Evolutionary conservation across 768 basidiomycete species (phyloP), one percentile per base, ranked within the genome.

Genomic region (Rhodotorula graminis): DNA sequence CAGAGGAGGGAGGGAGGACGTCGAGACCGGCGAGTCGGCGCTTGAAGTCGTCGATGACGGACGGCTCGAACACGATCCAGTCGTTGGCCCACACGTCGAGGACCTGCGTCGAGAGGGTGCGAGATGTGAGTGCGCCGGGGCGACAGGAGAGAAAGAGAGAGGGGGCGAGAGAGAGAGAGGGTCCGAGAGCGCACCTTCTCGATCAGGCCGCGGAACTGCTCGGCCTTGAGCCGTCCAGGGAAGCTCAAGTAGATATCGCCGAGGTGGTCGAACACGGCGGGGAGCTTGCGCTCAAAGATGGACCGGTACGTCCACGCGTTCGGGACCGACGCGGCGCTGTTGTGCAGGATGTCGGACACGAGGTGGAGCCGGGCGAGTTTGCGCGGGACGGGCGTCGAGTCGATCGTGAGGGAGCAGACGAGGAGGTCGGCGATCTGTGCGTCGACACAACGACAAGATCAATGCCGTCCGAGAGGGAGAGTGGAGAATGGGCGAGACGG

Each of bases 261-360:
- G 44, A 99, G 85, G 80, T 99, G 96, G 78, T 96, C 93, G 80
- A 99, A 98, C 18, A 96, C 94, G 52, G 90, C 86, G n/a, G 91
- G 91, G 11, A 99, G 86, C 52, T 92, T 85, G 18, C 88, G 85
- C 80, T 98, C 95, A 78, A 98, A 95, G 77, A 95, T 91, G 72
- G 92, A 88, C 44, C 96, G 89, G 82, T 91, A 98, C 80, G 92
- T 93, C 96, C 96, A 99, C 14, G 94, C 95, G 81, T 92, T 94
- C 0, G 93, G 93, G 23, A 97, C 86, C 5, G 93, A 84, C 6
- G 92, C 92, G 31, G 94, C 96, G 6, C 67, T n/a, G 80, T 99
- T 99, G 81, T 97, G 94, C 57, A 99, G 85, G 74, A 99, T 97
- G 80, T 99, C 96, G 80, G 94, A 97, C 65, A 98, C 92, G 70